Base-by-base conservation (phyloP, 179 eudicot genomes). In the Drosera spatulata region DNA sequence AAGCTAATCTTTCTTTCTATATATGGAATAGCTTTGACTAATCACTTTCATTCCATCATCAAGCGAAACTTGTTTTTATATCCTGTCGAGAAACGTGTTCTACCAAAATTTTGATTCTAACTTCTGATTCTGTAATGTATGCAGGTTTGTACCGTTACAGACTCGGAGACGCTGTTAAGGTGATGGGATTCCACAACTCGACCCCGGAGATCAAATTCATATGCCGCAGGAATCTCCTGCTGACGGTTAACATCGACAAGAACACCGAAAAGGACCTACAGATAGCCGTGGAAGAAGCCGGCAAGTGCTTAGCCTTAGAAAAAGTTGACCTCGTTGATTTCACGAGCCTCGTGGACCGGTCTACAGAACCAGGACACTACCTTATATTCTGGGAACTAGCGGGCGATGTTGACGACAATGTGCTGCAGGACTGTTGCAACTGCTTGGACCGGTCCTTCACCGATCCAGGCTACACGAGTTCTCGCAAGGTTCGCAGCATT, bases 241-340 rank as follows among this genome's bases (percentile, higher is more conserved):
- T 85, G 10, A 84, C 71, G 53, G 73, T 93, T 54, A 93, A 93
- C 80, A 82, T 93, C 12, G 99, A 93, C 85, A 93, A 93, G 76
- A 93, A 86, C 82, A 89, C 99, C 0, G 99, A 93, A 67, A 82
- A 80, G 66, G 99, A 93, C 53, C 64, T 93, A 6, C 95, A 86
- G 60, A 64, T 79, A 10, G 69, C 95, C 0, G 97, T 89, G 5
- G 96, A 93, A 62, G 75, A 82, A 33, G 93, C 95, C 0, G 65
- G 77, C 62, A 77, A 77, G 67, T 46, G 76, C 7, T 64, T 93
- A 6, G 70, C 81, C 0, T 61, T 63, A 6, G 88, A 84, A 59
- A 88, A 83, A 39, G 72, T 79, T 0, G 98, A 91, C 3, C 69
- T 93, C 1, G 75, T 81, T 3, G 99, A 93, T 54, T 93, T 93